Evolutionary conservation across 495 filamentous ascomycete species (phyloP), one percentile per base, ranked within the genome.

Genomic region (Pyronema domesticum): DNA sequence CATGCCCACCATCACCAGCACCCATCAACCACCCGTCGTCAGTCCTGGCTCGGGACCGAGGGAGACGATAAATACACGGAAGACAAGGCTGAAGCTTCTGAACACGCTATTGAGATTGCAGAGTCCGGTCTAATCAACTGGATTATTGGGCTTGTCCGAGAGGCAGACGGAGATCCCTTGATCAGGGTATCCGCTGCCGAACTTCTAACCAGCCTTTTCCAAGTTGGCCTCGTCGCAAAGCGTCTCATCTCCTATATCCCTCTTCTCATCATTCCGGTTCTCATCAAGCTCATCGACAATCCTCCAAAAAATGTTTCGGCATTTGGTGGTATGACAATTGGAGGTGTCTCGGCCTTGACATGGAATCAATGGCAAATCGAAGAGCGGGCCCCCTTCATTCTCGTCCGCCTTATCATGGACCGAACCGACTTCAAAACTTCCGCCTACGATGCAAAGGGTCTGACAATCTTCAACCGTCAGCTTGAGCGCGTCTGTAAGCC

Each of bases 51-150:
- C 23, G 23, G 2, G 2, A 30, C 23, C 23, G 23, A 30, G 23
- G 23, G 23, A 30, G 23, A 30, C 23, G 23, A 30, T 30, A 30
- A 30, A 5, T 5, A 43, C 36, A n/a, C 3, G 18, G 11, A 46
- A 57, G 30, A 45, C 33, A 14, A 53, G 35, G 1, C 50, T 15
- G 48, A 37, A 13, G 56, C 56, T 10, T 19, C 44, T 11, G 60
- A 63, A 10, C 17, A 37, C 9, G 49, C 59, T 6, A 50, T 65
- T 14, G 79, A 82, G 43, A 80, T 86, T 7, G 75, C 80, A 13
- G 89, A 94, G 58, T 93, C 78, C 55, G 76, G 82, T 15, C 67
- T 96, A 9, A 75, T 94, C 40, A 79, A 81, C 9, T 95, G 87
- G 84, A 77, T 98, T 10, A 75, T 95, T 17, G 30, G 72, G 78